Conservation (phyloP, 2,329 filamentous ascomycete genomes). For the Alternaria tenuissima region DNA sequence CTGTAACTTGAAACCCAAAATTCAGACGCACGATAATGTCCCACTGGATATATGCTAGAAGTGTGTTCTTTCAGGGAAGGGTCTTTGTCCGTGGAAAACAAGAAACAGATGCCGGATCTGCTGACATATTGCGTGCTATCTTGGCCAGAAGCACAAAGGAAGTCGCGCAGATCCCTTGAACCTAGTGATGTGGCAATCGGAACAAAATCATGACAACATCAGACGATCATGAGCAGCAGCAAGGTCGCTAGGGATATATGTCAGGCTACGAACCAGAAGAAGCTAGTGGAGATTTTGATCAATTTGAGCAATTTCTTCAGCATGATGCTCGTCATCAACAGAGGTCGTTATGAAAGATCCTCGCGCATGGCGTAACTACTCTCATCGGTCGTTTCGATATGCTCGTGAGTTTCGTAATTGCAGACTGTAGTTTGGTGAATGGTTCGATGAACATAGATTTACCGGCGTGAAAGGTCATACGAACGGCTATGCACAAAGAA, state of each 20-base stretch:
- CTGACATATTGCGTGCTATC: background rate
- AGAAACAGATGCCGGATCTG: slow-evolving; percentile 1
- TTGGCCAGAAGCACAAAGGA: slow-evolving; percentile 2
- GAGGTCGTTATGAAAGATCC: background rate
- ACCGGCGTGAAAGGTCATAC: background rate
- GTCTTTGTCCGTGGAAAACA: slow-evolving; percentile 3
- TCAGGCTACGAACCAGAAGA: background rate
- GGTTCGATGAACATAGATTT: background rate
- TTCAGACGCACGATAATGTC: background rate
- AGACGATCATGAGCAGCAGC: background rate
- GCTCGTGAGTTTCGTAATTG: background rate
- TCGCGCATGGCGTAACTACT: background rate
- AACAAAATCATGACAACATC: background rate
- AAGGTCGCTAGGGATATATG: background rate
- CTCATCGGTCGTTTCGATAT: background rate
- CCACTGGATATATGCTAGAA: background rate
- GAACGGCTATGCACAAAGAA: background rate
- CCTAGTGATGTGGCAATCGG: background rate
- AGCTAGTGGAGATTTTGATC: background rate
- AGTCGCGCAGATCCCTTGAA: background rate
- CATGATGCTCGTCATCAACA: background rate
- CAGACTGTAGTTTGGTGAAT: background rate
- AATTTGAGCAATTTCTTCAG: background rate
- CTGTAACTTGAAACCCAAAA: too few species aligned
- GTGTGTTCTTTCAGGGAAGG: background rate